Conservation (phyloP, 805 yeast species). For the Candida lessepsii region DNA sequence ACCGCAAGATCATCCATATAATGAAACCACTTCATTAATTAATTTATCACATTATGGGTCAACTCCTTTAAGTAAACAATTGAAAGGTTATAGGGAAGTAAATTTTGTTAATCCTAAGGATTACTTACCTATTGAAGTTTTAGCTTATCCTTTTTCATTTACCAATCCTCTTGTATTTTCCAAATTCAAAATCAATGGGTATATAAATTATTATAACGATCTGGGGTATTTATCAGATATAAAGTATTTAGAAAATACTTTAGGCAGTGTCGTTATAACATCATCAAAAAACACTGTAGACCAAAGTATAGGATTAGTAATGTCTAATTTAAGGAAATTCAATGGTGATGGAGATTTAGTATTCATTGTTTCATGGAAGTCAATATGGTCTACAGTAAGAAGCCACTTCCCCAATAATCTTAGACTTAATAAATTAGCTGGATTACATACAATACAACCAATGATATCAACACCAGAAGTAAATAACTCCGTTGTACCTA, state of each 20-base stretch:
- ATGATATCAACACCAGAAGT: neutral
- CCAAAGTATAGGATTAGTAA: slow-evolving; percentile 35
- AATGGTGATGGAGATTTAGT: slow-evolving; percentile 49
- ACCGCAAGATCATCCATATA: slow-evolving; percentile 18
- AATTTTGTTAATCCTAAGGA: slow-evolving; percentile 6
- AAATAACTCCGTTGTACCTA: slow-evolving; percentile 19
- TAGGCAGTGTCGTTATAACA: slow-evolving; percentile 34
- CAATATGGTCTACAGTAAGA: slow-evolving; percentile 12
- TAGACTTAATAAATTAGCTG: slow-evolving; percentile 6
- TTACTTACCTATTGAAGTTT: slow-evolving; percentile 14
- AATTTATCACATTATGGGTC: slow-evolving; percentile 1
- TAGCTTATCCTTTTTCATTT: slow-evolving; percentile 29
- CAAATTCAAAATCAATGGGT: slow-evolving; percentile 23
- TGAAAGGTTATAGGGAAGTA: slow-evolving; percentile 4
- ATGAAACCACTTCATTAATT: slow-evolving; percentile 3
- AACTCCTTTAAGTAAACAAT: neutral
- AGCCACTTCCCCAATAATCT: slow-evolving; percentile 7
- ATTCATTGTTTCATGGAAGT: slow-evolving; percentile 29
- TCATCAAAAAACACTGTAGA: neutral
- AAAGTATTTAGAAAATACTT: slow-evolving; percentile 46
- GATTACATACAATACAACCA: neutral
- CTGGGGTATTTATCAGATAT: slow-evolving; percentile 35
- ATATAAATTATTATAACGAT: slow-evolving; percentile 22
- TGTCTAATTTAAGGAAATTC: slow-evolving; percentile 35
- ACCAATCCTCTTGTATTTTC: slow-evolving; percentile 31